Conservation (phyloP, 441 rosid species). For the Syzygium syzygioides region DNA sequence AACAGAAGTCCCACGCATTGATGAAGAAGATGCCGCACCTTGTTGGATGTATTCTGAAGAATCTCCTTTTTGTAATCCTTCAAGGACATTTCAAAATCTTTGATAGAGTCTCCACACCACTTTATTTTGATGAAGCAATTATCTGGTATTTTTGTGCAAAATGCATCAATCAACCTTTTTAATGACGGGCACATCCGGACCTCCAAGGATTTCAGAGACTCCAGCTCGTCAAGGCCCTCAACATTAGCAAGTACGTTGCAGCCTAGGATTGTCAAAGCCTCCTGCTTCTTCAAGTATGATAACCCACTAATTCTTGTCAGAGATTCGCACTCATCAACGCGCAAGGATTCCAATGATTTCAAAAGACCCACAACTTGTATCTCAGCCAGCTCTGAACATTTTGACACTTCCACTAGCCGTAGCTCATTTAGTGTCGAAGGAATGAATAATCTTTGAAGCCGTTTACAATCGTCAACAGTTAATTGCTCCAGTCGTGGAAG, state of each 20-base stretch:
- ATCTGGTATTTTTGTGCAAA: neutral
- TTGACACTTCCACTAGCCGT: accelerated
- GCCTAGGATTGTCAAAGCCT: accelerated
- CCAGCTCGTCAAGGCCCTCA: neutral
- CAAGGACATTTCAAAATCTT: neutral
- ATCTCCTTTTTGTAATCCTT: neutral
- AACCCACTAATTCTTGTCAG: neutral
- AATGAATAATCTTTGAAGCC: neutral
- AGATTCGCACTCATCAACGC: accelerated
- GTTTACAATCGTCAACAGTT: accelerated
- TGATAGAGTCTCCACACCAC: accelerated
- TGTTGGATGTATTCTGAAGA: neutral
- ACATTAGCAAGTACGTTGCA: neutral
- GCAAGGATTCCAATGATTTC: accelerated
- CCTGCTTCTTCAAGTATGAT: neutral
- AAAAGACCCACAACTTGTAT: neutral
- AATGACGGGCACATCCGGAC: accelerated
- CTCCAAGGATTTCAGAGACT: accelerated
- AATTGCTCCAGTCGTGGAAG: accelerated
- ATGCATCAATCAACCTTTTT: neutral
- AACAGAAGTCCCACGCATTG: no score
- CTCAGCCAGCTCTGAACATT: neutral
- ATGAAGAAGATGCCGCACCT: no score
- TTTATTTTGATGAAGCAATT: accelerated
- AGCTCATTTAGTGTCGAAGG: neutral